Evolutionary conservation across 306 rosid genomes (phyloP).

Genomic region (Chamaecrista fasciculata): DNA sequence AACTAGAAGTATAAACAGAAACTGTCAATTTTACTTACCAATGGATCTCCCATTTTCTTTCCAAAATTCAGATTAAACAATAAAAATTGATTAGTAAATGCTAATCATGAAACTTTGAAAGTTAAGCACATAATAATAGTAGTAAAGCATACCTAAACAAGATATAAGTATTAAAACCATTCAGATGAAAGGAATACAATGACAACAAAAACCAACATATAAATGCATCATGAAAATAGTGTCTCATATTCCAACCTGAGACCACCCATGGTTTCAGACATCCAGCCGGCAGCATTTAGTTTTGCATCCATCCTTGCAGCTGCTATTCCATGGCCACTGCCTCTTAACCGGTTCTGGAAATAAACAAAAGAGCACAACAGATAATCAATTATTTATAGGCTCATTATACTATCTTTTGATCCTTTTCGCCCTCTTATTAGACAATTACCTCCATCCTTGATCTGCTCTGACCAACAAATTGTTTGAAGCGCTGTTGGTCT

Average conservation of each 20-base stretch:
- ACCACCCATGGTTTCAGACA: conserved; percentile 97
- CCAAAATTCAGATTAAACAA: not conserved
- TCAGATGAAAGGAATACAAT: conserved; percentile 12
- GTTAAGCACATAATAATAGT: conserved; percentile 6
- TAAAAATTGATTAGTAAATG: conserved; percentile 8
- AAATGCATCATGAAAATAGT: conserved; percentile 20
- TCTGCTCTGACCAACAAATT: conserved; percentile 93
- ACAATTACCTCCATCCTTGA: conserved; percentile 91
- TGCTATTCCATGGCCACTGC: conserved; percentile 94
- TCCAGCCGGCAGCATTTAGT: conserved; percentile 88
- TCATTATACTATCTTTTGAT: conserved; percentile 9
- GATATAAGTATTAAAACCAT: conserved; percentile 11
- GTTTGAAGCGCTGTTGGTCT: conserved; percentile 96
- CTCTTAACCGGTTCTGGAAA: conserved; percentile 87
- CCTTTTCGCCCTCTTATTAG: conserved; percentile 10
- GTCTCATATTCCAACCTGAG: conserved; percentile 63
- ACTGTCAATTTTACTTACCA: not conserved
- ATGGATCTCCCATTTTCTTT: conserved; percentile 20
- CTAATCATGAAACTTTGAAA: conserved; percentile 13
- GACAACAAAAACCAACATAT: conserved; percentile 8
- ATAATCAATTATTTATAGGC: conserved; percentile 13
- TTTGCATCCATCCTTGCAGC: conserved; percentile 99
- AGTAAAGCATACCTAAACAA: not conserved
- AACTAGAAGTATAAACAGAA: conserved; percentile 47
- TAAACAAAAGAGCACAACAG: conserved; percentile 23